Evolutionary conservation across 2,329 filamentous ascomycete species (phyloP).

Genomic region (Periconia digitata): DNA sequence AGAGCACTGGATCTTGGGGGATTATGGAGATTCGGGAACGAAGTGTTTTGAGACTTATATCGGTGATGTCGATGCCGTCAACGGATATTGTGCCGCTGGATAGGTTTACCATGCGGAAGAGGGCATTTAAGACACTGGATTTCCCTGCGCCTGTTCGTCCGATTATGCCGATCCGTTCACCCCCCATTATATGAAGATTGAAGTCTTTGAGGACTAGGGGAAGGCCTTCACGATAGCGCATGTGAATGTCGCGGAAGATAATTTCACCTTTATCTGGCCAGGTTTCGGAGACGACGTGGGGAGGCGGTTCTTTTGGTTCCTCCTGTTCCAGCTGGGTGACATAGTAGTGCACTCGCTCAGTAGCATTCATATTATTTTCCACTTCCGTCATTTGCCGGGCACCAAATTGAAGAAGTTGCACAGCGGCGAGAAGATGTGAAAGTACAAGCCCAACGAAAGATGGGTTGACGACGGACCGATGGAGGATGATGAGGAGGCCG

Average conservation of each 20-base stretch:
- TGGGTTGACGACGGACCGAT: conserved; percentile 80
- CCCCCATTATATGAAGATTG: conserved; percentile 68
- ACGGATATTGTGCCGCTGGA: conserved; percentile 51
- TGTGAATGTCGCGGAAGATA: conserved; percentile 52
- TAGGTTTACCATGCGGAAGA: conserved; percentile 68
- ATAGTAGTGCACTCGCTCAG: conserved; percentile 89
- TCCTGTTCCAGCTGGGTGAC: conserved; percentile 85
- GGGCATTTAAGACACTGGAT: conserved; percentile 78
- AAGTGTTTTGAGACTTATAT: conserved; percentile 72
- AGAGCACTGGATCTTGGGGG: conserved; percentile 81
- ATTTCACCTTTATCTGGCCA: conserved; percentile 87
- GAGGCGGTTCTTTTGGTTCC: conserved; percentile 77
- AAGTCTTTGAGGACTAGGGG: conserved; percentile 54
- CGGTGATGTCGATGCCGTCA: conserved; percentile 63
- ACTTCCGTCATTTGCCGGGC: conserved; percentile 92
- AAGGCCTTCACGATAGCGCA: conserved; percentile 54
- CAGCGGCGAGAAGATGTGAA: conserved; percentile 89
- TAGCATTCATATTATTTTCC: conserved; percentile 97
- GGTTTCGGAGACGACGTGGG: conserved; percentile 66
- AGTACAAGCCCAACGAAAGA: conserved; percentile 86
- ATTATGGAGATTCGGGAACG: conserved; percentile 79
- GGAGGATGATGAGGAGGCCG: conserved; percentile 88
- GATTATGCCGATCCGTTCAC: conserved; percentile 79
- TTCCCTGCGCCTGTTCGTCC: conserved; percentile 85
- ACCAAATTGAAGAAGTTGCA: conserved; percentile 94